Evolutionary conservation across 2,329 filamentous ascomycete species (phyloP).

Genomic region (Aspergillus intermedius): DNA sequence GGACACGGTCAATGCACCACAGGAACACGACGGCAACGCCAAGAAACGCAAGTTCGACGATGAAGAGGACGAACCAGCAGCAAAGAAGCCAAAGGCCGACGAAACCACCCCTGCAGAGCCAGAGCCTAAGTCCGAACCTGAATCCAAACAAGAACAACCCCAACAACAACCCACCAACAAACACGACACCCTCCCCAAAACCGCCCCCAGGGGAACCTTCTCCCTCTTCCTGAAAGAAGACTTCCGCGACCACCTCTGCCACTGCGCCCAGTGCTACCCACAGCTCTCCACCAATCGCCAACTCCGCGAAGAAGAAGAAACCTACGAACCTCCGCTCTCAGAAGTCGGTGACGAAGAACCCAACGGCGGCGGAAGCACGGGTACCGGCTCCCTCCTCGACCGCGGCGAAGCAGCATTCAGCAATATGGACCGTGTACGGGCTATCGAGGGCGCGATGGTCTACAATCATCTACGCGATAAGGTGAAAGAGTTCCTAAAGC

Average conservation of each 20-base stretch:
- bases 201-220: slow-evolving; percentile 53
- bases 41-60: slow-evolving; percentile 62
- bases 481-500: slow-evolving; percentile 87
- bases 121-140: background rate
- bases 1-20: background rate
- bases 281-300: slow-evolving; percentile 65
- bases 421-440: slow-evolving; percentile 84
- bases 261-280: slow-evolving; percentile 72
- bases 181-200: slow-evolving; percentile 50
- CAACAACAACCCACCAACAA: slow-evolving; percentile 43
- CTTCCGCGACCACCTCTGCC: slow-evolving; percentile 79
- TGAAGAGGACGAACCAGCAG: slow-evolving; percentile 5
- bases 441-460: slow-evolving; percentile 95
- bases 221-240: slow-evolving; percentile 74
- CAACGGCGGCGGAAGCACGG: slow-evolving; percentile 44
- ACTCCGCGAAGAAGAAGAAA: slow-evolving; percentile 88
- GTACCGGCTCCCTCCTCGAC: slow-evolving; percentile 78
- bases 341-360: slow-evolving; percentile 56
- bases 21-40: slow-evolving; percentile 8
- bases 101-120: slow-evolving; percentile 2
- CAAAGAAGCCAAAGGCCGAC: slow-evolving; percentile 4
- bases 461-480: slow-evolving; percentile 96
- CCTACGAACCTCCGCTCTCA: slow-evolving; percentile 86
- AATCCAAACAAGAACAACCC: background rate
- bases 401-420: slow-evolving; percentile 87